Conservation (phyloP, 2,329 filamentous ascomycete genomes). For the Colletotrichum brevisporum region DNA sequence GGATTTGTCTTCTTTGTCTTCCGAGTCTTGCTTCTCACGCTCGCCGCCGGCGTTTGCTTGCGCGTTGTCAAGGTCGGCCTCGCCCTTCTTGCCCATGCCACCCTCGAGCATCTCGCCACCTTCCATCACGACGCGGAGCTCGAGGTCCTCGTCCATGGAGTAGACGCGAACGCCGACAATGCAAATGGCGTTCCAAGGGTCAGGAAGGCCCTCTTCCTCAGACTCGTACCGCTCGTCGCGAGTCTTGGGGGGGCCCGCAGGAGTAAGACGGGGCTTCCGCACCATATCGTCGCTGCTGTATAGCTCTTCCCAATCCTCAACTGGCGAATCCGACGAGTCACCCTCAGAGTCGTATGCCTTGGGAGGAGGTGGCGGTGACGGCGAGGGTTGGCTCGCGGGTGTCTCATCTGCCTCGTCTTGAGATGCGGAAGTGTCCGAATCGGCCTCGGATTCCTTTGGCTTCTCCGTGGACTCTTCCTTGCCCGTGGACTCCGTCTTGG, state of each 20-base stretch:
- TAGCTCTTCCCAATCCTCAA: constrained; percentile 71
- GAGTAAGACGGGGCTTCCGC: constrained; percentile 61
- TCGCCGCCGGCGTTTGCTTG: constrained; percentile 68
- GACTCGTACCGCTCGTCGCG: constrained; percentile 61
- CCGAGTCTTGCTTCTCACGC: constrained; percentile 47
- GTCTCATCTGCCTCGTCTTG: constrained; percentile 34
- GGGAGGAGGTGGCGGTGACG: constrained; percentile 18
- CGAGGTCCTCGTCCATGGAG: constrained; percentile 68
- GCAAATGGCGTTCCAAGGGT: constrained; percentile 75
- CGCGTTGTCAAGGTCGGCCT: constrained; percentile 69
- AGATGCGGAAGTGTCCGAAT: constrained; percentile 20
- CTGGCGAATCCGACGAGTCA: constrained; percentile 72
- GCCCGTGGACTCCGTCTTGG: constrained; percentile 32
- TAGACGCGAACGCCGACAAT: constrained; percentile 74
- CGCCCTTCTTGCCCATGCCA: constrained; percentile 71
- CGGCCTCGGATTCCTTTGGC: too few species aligned
- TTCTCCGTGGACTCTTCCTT: too few species aligned
- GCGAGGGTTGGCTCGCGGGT: constrained; percentile 33
- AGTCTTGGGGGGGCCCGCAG: constrained; percentile 51
- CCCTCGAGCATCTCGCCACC: constrained; percentile 67
- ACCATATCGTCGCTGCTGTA: constrained; percentile 72
- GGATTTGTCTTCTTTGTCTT: constrained; percentile 42
- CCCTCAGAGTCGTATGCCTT: constrained; percentile 57
- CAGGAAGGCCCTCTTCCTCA: constrained; percentile 69
- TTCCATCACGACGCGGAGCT: constrained; percentile 70